Evolutionary conservation across 2,329 filamentous ascomycete species (phyloP).

Genomic region (Cladophialophora carrionii): DNA sequence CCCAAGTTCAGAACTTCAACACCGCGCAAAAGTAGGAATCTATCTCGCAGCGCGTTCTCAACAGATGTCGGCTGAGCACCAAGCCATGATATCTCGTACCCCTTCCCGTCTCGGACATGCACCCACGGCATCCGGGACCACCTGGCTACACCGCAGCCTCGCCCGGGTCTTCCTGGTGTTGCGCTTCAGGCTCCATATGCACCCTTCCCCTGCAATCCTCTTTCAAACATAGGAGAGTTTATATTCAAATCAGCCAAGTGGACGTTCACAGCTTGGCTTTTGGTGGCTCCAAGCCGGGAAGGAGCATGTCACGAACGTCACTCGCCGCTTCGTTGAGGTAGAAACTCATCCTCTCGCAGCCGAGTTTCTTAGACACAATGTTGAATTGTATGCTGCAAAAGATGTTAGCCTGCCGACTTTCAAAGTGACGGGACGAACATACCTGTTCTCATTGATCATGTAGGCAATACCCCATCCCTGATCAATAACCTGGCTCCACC

Average conservation of each 20-base stretch:
- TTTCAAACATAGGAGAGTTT: conserved; percentile 13
- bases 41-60: background rate
- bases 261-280: conserved; percentile 80
- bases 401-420: background rate
- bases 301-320: conserved; percentile 84
- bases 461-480: conserved; percentile 97
- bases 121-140: background rate
- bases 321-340: conserved; percentile 91
- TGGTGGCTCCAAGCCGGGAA: conserved; percentile 74
- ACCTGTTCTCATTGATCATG: conserved; percentile 99
- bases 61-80: background rate
- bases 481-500: conserved; percentile 97
- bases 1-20: background rate
- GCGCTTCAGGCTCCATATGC: background rate
- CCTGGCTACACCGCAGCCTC: background rate
- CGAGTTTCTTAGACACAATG: conserved; percentile 89
- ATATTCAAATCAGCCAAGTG: background rate
- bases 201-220: background rate
- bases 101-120: background rate
- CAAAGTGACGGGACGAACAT: conserved; percentile 40
- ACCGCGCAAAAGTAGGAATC: background rate
- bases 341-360: conserved; percentile 90
- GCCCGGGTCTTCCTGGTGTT: background rate
- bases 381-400: conserved; percentile 86
- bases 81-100: background rate